Evolutionary conservation across 2,329 filamentous ascomycete genomes (phyloP), one percentile per base, ranked within the genome.

Genomic region (Exophiala viscosa): DNA sequence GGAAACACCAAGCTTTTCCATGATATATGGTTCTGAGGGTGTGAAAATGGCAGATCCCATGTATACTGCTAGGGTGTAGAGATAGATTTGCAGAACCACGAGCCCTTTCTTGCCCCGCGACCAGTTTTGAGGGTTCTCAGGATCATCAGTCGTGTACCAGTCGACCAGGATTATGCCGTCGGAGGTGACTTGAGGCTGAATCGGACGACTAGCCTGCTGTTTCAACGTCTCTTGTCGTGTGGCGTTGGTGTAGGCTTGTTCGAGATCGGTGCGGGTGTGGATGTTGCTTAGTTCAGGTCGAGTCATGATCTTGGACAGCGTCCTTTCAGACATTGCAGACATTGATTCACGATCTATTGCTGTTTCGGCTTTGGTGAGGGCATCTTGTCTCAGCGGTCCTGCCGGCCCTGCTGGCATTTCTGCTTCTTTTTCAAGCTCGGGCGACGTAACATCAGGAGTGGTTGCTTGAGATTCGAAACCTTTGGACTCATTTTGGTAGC

Each of bases 121-220:
- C 63, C 63, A 65, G 41, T 64, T 64, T 42, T 64, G 62, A 2
- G 63, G 63, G 42, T 64, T 65, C 46, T 60, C 63, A 17, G 54
- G 52, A 49, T 65, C 63, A 43, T 64, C 60, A 10, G 55, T 61
- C 3, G 58, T 54, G 52, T 63, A 63, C 60, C 59, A 63, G 20
- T 58, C 55, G 10, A 63, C 60, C 9, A 63, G 35, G 15, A 63
- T 56, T 10, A 45, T 51, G 15, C 58, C 58, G 44, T 63, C 59
- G 5, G 50, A 40, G 8, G 60, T 61, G 31, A 52, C 41, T 32
- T 50, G 32, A 8, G 60, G 59, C 2, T 43, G 42, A 20, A 63
- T 61, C 3, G 55, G 46, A 18, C 53, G 43, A 34, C 57, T 58
- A 11, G 52, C 39, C 38, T 62, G 56, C 6, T 31, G 48, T 39